Evolutionary conservation across 2,329 filamentous ascomycete genomes (phyloP).

Genomic region (Nectriaceae sp.): DNA sequence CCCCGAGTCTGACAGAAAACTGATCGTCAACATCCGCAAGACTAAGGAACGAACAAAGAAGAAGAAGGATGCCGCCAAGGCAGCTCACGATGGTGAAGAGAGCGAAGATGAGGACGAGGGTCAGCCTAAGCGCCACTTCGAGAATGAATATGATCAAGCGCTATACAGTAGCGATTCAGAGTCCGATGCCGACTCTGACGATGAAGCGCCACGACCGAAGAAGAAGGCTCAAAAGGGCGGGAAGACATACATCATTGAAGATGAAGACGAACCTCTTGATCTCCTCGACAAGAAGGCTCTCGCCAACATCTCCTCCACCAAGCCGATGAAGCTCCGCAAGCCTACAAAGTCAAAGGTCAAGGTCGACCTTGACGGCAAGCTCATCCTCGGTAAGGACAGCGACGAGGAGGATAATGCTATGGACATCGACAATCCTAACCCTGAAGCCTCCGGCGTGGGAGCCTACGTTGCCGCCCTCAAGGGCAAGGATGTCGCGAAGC

Average conservation of each 20-base stretch:
- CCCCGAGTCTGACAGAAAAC: constrained; percentile 83
- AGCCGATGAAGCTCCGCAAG: constrained; percentile 67
- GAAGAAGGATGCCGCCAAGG: constrained; percentile 73
- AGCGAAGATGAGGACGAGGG: constrained; percentile 55
- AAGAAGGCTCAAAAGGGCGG: constrained; percentile 60
- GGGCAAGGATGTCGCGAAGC: constrained; percentile 65
- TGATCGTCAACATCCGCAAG: constrained; percentile 94
- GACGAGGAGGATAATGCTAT: constrained; percentile 58
- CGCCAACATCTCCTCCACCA: constrained; percentile 90
- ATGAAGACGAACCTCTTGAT: constrained; percentile 93
- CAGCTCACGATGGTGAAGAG: constrained; percentile 58
- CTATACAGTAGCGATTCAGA: constrained; percentile 79
- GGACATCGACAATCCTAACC: constrained; percentile 65
- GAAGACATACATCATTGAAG: constrained; percentile 87
- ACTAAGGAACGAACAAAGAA: constrained; percentile 88
- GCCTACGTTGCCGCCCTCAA: constrained; percentile 72
- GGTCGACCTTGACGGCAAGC: constrained; percentile 76
- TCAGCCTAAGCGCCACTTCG: constrained; percentile 63
- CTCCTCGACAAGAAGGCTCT: constrained; percentile 86
- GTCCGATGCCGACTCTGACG: constrained; percentile 47
- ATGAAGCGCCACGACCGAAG: constrained; percentile 50
- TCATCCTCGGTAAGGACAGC: constrained; percentile 67
- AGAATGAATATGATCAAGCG: constrained; percentile 95
- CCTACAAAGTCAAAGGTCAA: constrained; percentile 63
- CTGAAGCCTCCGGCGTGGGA: constrained; percentile 59